These are phyloP conservation scores for Biancaea sappan DNA, from an alignment of 306 rosid genomes.

Conservation along the genomic window DNA sequence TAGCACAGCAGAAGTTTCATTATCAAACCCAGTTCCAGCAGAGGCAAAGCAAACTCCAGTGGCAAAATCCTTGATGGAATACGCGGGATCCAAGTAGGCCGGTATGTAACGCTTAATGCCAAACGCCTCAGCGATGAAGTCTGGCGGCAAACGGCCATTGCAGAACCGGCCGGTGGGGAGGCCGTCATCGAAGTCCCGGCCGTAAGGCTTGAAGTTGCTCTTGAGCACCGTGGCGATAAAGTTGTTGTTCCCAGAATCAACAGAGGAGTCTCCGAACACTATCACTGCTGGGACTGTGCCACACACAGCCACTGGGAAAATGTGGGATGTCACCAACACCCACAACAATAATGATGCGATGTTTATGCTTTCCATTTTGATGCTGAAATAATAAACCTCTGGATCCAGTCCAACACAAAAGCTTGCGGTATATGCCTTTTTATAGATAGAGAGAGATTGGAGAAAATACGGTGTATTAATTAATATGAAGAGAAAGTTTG, in stretches of 20 bases:
- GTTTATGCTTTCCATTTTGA: not conserved
- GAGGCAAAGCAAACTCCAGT: slow-evolving; percentile 91
- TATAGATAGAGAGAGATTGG: not conserved
- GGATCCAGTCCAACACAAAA: not conserved
- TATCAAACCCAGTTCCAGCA: slow-evolving; percentile 67
- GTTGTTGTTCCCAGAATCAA: slow-evolving; percentile 90
- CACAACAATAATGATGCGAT: not conserved
- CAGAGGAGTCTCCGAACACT: slow-evolving; percentile 84
- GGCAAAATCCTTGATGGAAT: slow-evolving; percentile 64
- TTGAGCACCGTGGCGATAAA: slow-evolving; percentile 60
- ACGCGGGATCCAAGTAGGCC: slow-evolving; percentile 83
- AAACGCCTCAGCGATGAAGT: slow-evolving; percentile 68
- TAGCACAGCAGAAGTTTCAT: slow-evolving; percentile 69
- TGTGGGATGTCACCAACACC: not conserved
- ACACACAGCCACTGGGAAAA: not conserved
- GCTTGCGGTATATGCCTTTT: not conserved
- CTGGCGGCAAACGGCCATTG: slow-evolving; percentile 78
- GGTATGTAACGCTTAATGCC: slow-evolving; percentile 61
- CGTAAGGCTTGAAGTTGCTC: slow-evolving; percentile 84
- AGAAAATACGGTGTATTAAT: not conserved
- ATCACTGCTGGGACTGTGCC: slow-evolving; percentile 39
- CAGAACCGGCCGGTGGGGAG: slow-evolving; percentile 79
- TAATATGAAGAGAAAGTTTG: not conserved
- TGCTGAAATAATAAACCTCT: not conserved
- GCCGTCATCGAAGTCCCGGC: slow-evolving; percentile 79